Evolutionary conservation across 2,329 filamentous ascomycete species (phyloP), one percentile per base, ranked within the genome.

Genomic region (Pseudonectria buxi): DNA sequence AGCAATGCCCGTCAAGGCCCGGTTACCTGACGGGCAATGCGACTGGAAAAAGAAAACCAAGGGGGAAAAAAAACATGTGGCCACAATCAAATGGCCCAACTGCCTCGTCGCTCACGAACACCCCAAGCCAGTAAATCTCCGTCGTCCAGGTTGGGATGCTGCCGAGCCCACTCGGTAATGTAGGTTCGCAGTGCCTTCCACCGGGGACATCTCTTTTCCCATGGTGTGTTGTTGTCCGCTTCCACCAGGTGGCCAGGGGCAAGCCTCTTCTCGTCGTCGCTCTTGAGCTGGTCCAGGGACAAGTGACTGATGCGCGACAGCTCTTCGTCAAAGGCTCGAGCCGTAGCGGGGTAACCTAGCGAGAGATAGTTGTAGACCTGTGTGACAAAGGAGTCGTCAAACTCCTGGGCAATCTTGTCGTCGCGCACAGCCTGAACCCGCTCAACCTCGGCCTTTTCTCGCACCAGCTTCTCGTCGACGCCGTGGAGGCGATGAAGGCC

Each of bases 361-460:
- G 87, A 94, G 12, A 96, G 72, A 60, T 96, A 96, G 60, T 96
- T 95, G 71, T 94, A 96, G 7, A 96, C 89, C 61, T 96, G 90
- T 0, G 89, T 95, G 37, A 95, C 78, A 57, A 95, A 95, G 4
- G 70, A 70, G 56, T 95, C 86, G 41, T 81, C 71, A 52, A 92
- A 94, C 59, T 95, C 88, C 34, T 62, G 60, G 4, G 64, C 55
- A 40, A 79, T 74, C 49, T 71, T 69, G 33, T 73, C 71, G 44
- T 75, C 65, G 2, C 62, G 60, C 47, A 76, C 71, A 12, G 64
- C 67, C 10, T 62, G 61, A 4, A 59, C 65, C 53, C 72, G 60
- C 47, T 76, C 71, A 12, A 64, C 67, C 10, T 62, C 61, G 6
- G 59, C 65, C 53, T 72, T 72, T 45, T 74, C 71, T 38, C 64